Evolutionary conservation across 805 yeast genomes (phyloP), one percentile per base, ranked within the genome.

Genomic region (Monosporozyma aquatica): DNA sequence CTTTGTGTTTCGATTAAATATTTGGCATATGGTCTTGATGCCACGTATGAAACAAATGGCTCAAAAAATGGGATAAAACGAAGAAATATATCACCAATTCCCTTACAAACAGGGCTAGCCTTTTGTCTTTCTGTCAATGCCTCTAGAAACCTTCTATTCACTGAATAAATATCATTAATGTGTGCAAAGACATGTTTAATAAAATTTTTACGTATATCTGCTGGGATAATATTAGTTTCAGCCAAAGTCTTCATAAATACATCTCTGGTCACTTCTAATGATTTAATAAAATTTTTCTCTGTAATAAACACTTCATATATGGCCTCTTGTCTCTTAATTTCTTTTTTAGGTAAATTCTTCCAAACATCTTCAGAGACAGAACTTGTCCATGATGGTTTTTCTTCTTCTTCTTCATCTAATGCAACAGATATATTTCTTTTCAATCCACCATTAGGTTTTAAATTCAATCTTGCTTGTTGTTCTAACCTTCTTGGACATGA

Each of bases 401-500:
- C 80, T 47, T 82, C 86, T 42, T 79, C 86, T 26, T 47, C 51
- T 27, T 57, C 62, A 38, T 61, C 64, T 15, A 61, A 45, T 5
- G 63, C 63, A 55, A 62, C 55, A 2, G 65, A 59, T 10, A 59
- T 54, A 11, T 90, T 84, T 38, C 94, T 68, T 46, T 78, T 74
- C 52, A 90, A 69, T 0, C 90, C 94, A 35, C 95, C 92, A 54
- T 83, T 82, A 2, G 92, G 86, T 59, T 85, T 85, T 77, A 86
- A 72, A 53, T 89, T 87, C 40, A 86, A 72, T 46, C 97, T 72
- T 4, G 95, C 95, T 58, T 90, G 97, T 62, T 92, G 97, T 63
- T 90, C 97, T 39, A 92, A 68, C 48, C 97, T 74, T 51, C 96
- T 75, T 13, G 98, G 98, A 65, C 98, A 92, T 10, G 96, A 94